A percentile compares a stretch with the other conserved stretches of the same genome.
Conservation (phyloP, 2,329 filamentous ascomycete species). For the Teratosphaeria epicoccoides region DNA sequence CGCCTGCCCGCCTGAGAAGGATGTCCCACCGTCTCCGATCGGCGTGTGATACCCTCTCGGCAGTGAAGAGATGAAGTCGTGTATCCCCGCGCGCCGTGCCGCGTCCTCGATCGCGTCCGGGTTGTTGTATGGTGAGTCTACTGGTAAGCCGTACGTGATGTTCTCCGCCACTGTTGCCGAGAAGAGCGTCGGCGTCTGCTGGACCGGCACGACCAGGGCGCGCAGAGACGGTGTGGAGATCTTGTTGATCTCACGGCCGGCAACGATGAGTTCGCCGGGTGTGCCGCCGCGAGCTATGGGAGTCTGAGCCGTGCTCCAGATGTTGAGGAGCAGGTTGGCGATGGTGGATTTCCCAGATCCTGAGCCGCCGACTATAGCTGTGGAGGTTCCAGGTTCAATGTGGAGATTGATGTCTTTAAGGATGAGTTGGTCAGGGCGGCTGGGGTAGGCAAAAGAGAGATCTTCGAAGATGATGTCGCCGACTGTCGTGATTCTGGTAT, state of each 20-base stretch:
- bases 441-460: conserved; percentile 63
- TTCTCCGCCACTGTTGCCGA: conserved; percentile 67
- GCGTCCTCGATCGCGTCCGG: conserved; percentile 36
- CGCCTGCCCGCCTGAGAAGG: conserved; percentile 69
- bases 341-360: conserved; percentile 90
- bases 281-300: conserved; percentile 5
- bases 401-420: conserved; percentile 56
- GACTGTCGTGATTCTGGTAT: conserved; percentile 31
- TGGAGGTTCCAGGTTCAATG: conserved; percentile 53
- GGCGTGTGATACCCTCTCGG: conserved; percentile 60
- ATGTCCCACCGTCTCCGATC: conserved; percentile 65
- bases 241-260: conserved; percentile 43
- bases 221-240: conserved; percentile 54
- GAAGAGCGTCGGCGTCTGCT: conserved; percentile 66
- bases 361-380: conserved; percentile 71
- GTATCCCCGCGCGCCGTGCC: conserved; percentile 52
- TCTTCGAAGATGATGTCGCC: conserved; percentile 50
- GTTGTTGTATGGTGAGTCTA: conserved; percentile 42
- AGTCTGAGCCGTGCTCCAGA: conserved; percentile 62
- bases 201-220: conserved; percentile 54
- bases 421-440: conserved; percentile 41
- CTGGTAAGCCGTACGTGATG: conserved; percentile 65
- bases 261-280: conserved; percentile 46
- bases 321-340: conserved; percentile 59
- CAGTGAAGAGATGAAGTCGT: conserved; percentile 65